Percentiles rank a stretch among this genome's conserved stretches.
These are phyloP conservation scores for Mortierella sp. DNA, from an alignment of 371 early-diverging fungal genomes.

Conservation along the genomic window DNA sequence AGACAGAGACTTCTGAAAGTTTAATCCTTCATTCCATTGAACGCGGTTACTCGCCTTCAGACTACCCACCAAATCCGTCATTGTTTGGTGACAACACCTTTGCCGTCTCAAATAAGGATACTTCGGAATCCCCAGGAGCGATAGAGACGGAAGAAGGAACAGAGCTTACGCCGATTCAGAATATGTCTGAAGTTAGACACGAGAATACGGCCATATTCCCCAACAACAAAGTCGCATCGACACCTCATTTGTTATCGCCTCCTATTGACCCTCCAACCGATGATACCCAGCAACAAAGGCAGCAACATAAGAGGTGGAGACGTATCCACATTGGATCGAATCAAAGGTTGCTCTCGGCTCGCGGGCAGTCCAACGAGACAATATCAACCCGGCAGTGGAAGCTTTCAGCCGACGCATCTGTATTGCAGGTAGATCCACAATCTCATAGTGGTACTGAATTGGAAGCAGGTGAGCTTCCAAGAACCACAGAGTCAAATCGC, in stretches of 20 bases:
- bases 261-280: neutral
- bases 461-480: too few relatives aligned
- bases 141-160: neutral
- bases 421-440: too few relatives aligned
- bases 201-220: neutral
- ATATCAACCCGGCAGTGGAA: neutral
- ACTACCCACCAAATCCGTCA: neutral
- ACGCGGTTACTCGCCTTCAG: constrained; percentile 20
- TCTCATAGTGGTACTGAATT: neutral
- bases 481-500: neutral
- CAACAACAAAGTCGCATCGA: neutral
- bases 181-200: neutral
- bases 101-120: neutral
- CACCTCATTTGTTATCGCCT: neutral
- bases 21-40: constrained; percentile 48
- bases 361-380: neutral
- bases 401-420: neutral
- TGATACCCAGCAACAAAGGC: neutral
- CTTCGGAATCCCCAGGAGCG: neutral
- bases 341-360: neutral
- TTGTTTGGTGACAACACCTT: neutral
- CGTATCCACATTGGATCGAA: neutral
- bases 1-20: constrained; percentile 39
- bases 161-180: neutral
- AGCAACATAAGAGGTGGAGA: neutral